Conservation (phyloP, 306 rosid species). For the Sphenostylis stenocarpa region DNA sequence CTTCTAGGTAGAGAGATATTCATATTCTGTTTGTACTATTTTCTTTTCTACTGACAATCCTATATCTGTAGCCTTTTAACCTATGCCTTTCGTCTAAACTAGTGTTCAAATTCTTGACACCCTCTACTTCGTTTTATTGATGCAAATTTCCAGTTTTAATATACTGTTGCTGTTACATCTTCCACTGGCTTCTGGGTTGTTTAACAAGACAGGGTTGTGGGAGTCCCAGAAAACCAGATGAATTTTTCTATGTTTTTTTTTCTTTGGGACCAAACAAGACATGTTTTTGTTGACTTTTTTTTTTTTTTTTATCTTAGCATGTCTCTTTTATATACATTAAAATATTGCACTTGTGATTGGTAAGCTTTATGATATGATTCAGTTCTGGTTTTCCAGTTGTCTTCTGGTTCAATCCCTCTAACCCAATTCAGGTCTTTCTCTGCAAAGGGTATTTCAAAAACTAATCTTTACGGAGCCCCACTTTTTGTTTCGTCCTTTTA, state of each 20-base stretch:
- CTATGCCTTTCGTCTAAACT: background rate
- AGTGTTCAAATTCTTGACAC: background rate
- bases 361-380: background rate
- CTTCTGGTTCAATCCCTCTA: background rate
- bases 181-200: slow-evolving; percentile 21
- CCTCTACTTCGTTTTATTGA: background rate
- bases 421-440: slow-evolving; percentile 12
- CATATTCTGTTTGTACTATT: background rate
- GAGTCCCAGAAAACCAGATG: slow-evolving; percentile 18
- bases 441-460: slow-evolving; percentile 12
- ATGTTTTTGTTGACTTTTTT: slow-evolving; percentile 32
- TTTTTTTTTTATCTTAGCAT: background rate
- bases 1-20: background rate
- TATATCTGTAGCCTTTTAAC: background rate
- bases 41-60: background rate
- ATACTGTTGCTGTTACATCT: background rate
- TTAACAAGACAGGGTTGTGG: background rate
- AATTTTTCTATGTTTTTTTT: background rate
- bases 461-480: slow-evolving; percentile 15
- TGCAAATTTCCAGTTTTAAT: background rate
- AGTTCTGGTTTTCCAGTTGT: background rate
- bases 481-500: slow-evolving; percentile 30
- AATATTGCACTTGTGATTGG: background rate
- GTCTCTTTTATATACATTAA: background rate
- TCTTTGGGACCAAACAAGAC: slow-evolving; percentile 14